A percentile compares a stretch with the other conserved stretches of the same genome.
Evolutionary conservation across 148 eudicot genomes (phyloP).

Genomic region (Camellia lanceoleosa): DNA sequence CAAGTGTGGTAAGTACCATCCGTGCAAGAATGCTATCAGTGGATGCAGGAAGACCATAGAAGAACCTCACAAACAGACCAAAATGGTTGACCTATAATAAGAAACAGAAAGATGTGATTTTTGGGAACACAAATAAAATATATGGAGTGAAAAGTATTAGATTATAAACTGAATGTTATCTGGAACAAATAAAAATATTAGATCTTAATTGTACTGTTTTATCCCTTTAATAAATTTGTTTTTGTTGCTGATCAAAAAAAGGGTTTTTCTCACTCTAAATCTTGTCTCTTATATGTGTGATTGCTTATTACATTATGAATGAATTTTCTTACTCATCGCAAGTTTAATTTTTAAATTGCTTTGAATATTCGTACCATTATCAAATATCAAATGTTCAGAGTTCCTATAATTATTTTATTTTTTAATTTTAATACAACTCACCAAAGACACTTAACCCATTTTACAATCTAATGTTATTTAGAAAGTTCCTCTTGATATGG

Average conservation of each 20-base stretch:
- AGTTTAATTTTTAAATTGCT: too few species aligned
- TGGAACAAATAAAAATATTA: not conserved
- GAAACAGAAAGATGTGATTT: slow-evolving; percentile 3
- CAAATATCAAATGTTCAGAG: not conserved
- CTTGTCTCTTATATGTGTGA: too few species aligned
- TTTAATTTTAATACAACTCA: too few species aligned
- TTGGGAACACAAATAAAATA: not conserved
- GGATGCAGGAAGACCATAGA: slow-evolving; percentile 82
- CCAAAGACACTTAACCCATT: not conserved
- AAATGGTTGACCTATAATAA: slow-evolving; percentile 75
- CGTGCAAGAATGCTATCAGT: slow-evolving; percentile 70
- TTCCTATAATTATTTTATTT: too few species aligned
- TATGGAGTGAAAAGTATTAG: not conserved
- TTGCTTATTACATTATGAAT: too few species aligned
- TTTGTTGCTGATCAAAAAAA: too few species aligned
- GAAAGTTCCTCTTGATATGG: not conserved
- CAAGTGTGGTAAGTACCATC: slow-evolving; percentile 86
- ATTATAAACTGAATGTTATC: not conserved
- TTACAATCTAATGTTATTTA: not conserved
- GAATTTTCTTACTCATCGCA: too few species aligned
- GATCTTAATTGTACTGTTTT: not conserved
- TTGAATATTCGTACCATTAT: too few species aligned
- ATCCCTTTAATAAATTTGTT: too few species aligned
- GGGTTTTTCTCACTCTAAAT: too few species aligned
- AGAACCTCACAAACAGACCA: slow-evolving; percentile 79